Base-by-base conservation (phyloP, 345 rosid genomes). In the Leavenworthia alabamica region DNA sequence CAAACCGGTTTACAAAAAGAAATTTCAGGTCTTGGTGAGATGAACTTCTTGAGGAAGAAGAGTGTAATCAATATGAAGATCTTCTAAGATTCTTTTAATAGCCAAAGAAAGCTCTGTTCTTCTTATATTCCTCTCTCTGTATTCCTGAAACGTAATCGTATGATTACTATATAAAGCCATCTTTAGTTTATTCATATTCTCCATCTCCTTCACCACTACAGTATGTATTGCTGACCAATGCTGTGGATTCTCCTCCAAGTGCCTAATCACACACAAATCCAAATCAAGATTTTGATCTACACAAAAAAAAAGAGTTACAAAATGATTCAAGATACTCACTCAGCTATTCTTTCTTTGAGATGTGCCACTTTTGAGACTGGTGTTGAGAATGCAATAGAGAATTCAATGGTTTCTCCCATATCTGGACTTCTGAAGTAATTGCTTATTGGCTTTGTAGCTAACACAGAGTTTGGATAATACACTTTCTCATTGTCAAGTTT, bases 381-480 rank as follows among this genome's bases (percentile, higher is more conserved):
- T 10, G 93, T 86, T 1, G 85, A 75, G 20, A 88, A 45, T 13
- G 82, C 75, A 13, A 88, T 65, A 2, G 80, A 53, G 78, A 88
- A 88, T 63, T 82, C 93, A 16, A 86, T 77, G 5, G 80, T 73
- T 60, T 88, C 93, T 16, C 85, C 73, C 96, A 88, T 88, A 52
- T 86, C 86, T 0, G 96, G 93, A 72, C 96, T 86, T 46, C 96
- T 82, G 50, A 82, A 82, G 71, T 71, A 83, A 16, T 83, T 83
- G 78, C 89, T 78, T 69, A 83, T 83, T 4, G 89, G 82, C 70
- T 83, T 81, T 0, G 79, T 76, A 17, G 79, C 75, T 56, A 84
- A 64, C 68, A 78, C 83, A 2, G 88, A 54, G 73, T 89, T 89
- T 0, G 90, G 80, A 49, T 85, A 85, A 60, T 77, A 75, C 56